These are phyloP conservation scores for Parmelia sp. DNA, from an alignment of 495 filamentous ascomycete species.

Conservation along the genomic window DNA sequence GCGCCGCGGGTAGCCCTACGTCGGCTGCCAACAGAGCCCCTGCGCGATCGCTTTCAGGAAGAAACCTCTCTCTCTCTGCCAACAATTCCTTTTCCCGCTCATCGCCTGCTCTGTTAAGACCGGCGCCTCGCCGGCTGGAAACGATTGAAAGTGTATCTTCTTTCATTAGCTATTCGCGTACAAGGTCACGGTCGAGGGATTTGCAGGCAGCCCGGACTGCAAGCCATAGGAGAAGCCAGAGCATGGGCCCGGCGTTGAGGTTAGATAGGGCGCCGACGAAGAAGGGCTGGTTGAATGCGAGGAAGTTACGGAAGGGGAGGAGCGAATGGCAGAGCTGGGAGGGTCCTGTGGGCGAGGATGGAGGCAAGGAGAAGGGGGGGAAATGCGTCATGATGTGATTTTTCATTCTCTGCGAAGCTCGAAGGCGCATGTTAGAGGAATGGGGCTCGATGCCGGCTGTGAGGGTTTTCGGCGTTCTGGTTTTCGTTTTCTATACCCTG, in stretches of 20 bases:
- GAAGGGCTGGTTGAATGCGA: conserved; percentile 41
- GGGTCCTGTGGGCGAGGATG: conserved; percentile 8
- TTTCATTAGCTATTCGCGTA: conserved; percentile 21
- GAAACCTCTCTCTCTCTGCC: conserved; percentile 10
- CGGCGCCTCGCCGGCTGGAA: conserved; percentile 42
- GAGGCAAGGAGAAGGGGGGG: conserved; percentile 34
- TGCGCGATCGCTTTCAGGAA: conserved; percentile 9
- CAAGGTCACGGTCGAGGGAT: conserved; percentile 30
- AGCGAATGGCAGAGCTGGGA: conserved; percentile 25
- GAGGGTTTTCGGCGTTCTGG: background rate
- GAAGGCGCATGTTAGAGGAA: background rate
- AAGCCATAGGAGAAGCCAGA: conserved; percentile 40
- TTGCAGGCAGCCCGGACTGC: conserved; percentile 33
- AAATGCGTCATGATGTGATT: conserved; percentile 52
- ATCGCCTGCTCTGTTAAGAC: conserved; percentile 34
- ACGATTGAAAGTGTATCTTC: conserved; percentile 42
- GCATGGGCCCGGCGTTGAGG: conserved; percentile 19
- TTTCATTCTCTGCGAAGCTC: background rate
- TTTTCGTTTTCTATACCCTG: background rate
- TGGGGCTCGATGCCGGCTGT: background rate
- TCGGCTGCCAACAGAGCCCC: conserved; percentile 32
- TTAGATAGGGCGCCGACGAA: conserved; percentile 15
- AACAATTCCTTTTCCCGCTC: conserved; percentile 23
- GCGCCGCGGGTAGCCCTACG: conserved; percentile 34
- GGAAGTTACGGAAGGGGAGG: conserved; percentile 34